phyloP scores from a whole-genome alignment of 495 filamentous ascomycete species.

The Letharia lupina region DNA sequence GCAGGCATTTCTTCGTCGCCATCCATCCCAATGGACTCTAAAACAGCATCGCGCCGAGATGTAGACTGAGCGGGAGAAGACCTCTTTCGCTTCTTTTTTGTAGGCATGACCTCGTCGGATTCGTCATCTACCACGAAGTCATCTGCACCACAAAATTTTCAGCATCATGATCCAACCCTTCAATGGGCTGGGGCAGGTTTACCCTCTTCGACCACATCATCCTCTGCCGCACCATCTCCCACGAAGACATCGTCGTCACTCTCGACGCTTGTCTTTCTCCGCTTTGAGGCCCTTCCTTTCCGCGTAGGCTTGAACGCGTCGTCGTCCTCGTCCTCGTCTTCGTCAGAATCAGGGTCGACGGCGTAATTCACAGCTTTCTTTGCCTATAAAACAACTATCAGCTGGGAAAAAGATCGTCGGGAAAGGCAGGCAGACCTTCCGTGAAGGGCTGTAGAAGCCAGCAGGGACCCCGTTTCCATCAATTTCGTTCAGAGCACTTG shows the following conservation, averaged over 20 bases:
- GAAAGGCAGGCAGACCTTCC: conserved; percentile 30
- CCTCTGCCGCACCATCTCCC: conserved; percentile 41
- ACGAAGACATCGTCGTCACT: conserved; percentile 63
- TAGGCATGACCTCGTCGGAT: conserved; percentile 61
- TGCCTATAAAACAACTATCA: conserved; percentile 27
- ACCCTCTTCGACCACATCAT: conserved; percentile 50
- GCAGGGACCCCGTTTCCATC: conserved; percentile 14
- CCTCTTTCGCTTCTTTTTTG: conserved; percentile 66
- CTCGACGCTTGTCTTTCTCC: conserved; percentile 44
- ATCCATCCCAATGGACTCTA: conserved; percentile 30
- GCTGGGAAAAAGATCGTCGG: not conserved
- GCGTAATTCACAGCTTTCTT: conserved; percentile 42
- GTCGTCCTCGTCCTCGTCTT: conserved; percentile 51
- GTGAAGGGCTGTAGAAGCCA: conserved; percentile 37
- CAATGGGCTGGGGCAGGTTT: not conserved
- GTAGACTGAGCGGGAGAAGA: conserved; percentile 44
- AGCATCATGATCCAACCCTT: not conserved
- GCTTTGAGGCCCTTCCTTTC: conserved; percentile 38
- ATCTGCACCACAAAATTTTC: conserved; percentile 29
- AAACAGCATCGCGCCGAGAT: not conserved
- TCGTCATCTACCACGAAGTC: conserved; percentile 81
- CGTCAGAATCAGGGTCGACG: conserved; percentile 36
- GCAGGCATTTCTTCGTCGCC: conserved; percentile 51
- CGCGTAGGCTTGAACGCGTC: conserved; percentile 40
- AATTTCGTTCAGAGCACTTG: conserved; percentile 5